Conservation (phyloP, 2,329 filamentous ascomycete species). For the Pseudogymnoascus sp. region DNA sequence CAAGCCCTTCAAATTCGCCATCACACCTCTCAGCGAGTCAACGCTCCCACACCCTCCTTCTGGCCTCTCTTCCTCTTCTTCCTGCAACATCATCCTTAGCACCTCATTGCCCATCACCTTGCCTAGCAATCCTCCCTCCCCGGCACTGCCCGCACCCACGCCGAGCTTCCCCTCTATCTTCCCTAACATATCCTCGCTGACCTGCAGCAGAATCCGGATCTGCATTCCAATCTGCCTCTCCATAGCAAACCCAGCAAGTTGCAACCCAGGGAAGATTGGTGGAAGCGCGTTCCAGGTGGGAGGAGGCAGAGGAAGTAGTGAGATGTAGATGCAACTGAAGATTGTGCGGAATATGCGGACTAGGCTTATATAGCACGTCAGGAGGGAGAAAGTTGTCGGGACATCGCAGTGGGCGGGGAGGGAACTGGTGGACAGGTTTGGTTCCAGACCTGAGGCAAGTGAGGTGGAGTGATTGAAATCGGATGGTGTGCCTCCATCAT, state of each 20-base stretch:
- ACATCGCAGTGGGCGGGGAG: not conserved
- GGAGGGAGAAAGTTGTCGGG: not conserved
- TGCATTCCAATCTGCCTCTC: not conserved
- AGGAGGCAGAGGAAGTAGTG: not conserved
- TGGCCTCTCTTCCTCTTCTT: conserved; percentile 1
- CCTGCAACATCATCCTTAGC: not conserved
- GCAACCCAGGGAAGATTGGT: not conserved
- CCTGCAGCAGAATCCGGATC: not conserved
- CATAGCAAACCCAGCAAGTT: not conserved
- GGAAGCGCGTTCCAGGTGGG: not conserved
- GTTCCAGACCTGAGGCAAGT: too few relatives aligned
- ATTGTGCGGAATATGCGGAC: conserved; percentile 6
- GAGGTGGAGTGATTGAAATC: not conserved
- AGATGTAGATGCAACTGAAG: not conserved
- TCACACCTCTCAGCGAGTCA: not conserved
- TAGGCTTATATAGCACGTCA: conserved; percentile 1
- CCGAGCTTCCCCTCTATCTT: not conserved
- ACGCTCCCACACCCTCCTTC: conserved; percentile 2
- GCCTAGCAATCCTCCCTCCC: not conserved
- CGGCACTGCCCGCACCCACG: not conserved
- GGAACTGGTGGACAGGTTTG: too few relatives aligned
- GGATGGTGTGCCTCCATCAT: not conserved
- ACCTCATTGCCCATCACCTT: not conserved
- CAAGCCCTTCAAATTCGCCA: not conserved
- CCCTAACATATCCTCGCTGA: not conserved